These are phyloP conservation scores for Emergomyces orientalis DNA, from an alignment of 2,329 filamentous ascomycete species.

Conservation along the genomic window DNA sequence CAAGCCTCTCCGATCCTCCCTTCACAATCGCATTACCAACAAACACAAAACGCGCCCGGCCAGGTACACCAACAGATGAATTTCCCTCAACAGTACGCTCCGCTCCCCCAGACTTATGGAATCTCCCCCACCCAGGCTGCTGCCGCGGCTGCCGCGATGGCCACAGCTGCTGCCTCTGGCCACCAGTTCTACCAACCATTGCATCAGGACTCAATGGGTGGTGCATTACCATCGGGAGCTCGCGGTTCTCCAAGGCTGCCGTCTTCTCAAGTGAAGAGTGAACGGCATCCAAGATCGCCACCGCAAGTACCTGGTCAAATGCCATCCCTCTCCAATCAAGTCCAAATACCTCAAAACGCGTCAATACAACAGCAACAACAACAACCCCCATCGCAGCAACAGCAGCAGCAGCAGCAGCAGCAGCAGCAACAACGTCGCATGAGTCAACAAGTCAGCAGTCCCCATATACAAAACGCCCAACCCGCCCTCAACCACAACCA, in stretches of 20 bases:
- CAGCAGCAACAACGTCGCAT: slow-evolving; percentile 48
- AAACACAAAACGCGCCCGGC: slow-evolving; percentile 52
- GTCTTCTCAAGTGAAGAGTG: slow-evolving; percentile 59
- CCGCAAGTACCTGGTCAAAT: slow-evolving; percentile 57
- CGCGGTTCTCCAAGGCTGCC: slow-evolving; percentile 67
- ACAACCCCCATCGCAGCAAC: slow-evolving; percentile 31
- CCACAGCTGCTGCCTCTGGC: slow-evolving; percentile 82
- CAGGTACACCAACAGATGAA: slow-evolving; percentile 60
- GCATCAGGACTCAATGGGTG: slow-evolving; percentile 58
- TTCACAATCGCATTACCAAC: slow-evolving; percentile 62
- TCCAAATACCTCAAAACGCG: slow-evolving; percentile 25
- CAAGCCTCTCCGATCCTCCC: slow-evolving; percentile 74
- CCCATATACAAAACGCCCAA: slow-evolving; percentile 62
- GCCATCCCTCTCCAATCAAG: slow-evolving; percentile 33
- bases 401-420: slow-evolving; percentile 25
- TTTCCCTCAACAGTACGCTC: slow-evolving; percentile 70
- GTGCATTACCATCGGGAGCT: slow-evolving; percentile 47
- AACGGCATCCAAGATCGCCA: slow-evolving; percentile 68
- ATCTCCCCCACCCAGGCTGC: slow-evolving; percentile 80
- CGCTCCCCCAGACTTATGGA: slow-evolving; percentile 67
- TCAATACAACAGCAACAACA: slow-evolving; percentile 23
- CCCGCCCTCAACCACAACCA: slow-evolving; percentile 68
- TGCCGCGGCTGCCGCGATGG: slow-evolving; percentile 88
- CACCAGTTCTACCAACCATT: slow-evolving; percentile 58
- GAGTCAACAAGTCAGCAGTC: slow-evolving; percentile 65